Conservation (phyloP, 116 monocot species). For the Trichopus zeylanicus region DNA sequence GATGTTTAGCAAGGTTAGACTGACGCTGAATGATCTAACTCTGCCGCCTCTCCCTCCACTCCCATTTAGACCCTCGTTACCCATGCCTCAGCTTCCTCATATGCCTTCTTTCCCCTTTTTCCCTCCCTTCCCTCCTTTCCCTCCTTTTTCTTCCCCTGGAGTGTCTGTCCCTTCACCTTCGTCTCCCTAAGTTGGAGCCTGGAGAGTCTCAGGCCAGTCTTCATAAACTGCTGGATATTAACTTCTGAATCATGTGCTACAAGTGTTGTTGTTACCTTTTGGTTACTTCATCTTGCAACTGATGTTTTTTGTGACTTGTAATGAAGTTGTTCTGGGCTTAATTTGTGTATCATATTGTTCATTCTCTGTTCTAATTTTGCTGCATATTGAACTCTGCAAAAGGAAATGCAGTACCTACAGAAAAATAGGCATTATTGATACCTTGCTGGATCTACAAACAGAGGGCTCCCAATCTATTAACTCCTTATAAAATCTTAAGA, state of each 20-base stretch:
- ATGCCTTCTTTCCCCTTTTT: background rate
- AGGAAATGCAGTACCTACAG: no score
- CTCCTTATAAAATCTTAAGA: no score
- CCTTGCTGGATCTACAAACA: no score
- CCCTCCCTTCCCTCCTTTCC: slow-evolving; percentile 7
- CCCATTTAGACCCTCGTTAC: slow-evolving; percentile 1
- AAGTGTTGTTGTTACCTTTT: no score
- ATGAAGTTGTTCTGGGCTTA: no score
- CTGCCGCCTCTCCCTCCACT: background rate
- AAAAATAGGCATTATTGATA: no score
- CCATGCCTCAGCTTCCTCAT: slow-evolving; percentile 8
- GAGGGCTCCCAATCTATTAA: no score
- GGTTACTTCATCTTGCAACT: no score
- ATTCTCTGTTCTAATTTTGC: no score
- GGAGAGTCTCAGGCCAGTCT: background rate
- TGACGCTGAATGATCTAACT: background rate
- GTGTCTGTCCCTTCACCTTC: background rate
- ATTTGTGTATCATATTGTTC: no score
- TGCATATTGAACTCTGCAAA: no score
- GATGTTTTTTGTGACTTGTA: no score
- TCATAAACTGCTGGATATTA: background rate
- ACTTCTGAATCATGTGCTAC: background rate
- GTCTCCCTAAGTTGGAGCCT: background rate
- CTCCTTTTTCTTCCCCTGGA: background rate
- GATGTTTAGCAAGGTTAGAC: slow-evolving; percentile 1